Evolutionary conservation across 768 basidiomycete genomes (phyloP).

Genomic region (Termitomyces sp.): DNA sequence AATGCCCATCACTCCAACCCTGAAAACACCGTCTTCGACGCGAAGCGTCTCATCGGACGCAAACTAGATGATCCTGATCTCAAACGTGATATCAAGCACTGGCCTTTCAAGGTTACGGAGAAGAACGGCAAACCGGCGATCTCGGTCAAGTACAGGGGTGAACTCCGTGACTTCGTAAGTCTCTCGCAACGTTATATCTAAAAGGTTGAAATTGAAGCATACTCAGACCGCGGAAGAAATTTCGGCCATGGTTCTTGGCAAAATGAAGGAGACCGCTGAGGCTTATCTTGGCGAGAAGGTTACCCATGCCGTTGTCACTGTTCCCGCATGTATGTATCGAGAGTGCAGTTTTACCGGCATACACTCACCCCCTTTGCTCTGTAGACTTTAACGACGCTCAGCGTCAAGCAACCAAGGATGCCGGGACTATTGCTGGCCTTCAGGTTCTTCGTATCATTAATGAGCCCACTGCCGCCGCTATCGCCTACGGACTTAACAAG

Average conservation of each 20-base stretch:
- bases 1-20: conserved; percentile 94
- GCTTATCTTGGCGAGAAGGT: conserved; percentile 95
- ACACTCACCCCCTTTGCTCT: conserved; percentile 5
- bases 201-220: background rate
- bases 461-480: conserved; percentile 95
- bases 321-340: conserved; percentile 78
- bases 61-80: conserved; percentile 79
- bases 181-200: background rate
- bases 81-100: conserved; percentile 83
- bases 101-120: conserved; percentile 81
- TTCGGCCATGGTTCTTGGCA: conserved; percentile 89
- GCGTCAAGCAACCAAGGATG: conserved; percentile 98
- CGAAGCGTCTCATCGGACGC: conserved; percentile 92
- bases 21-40: conserved; percentile 92
- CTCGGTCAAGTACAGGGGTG: conserved; percentile 73
- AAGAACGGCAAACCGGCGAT: conserved; percentile 80
- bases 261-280: conserved; percentile 99
- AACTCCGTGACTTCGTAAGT: conserved; percentile 79
- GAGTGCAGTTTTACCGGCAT: background rate
- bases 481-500: conserved; percentile 98
- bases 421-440: conserved; percentile 91
- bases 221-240: conserved; percentile 89
- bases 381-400: conserved; percentile 98
- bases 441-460: conserved; percentile 97
- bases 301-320: conserved; percentile 96